A percentile compares a stretch with the other conserved stretches of the same genome.
Conservation (phyloP, 2,329 filamentous ascomycete species). For the Pochonia chlamydosporia region DNA sequence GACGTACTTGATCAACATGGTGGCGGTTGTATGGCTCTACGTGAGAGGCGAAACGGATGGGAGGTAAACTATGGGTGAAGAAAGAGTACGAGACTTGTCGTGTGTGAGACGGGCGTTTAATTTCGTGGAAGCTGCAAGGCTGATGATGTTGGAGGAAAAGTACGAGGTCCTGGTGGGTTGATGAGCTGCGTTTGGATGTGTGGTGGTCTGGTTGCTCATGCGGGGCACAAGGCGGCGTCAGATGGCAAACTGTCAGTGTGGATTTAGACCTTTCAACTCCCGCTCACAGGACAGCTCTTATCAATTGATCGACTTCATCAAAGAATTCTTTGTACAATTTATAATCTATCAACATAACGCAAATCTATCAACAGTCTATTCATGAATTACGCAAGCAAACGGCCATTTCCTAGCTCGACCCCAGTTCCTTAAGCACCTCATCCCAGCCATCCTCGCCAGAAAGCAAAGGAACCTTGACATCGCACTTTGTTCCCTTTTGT, state of each 20-base stretch:
- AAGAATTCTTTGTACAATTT: too few relatives aligned
- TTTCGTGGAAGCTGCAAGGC: background rate
- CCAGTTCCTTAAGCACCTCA: conserved; percentile 7
- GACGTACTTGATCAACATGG: conserved; percentile 47
- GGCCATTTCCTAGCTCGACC: background rate
- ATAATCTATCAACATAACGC: too few relatives aligned
- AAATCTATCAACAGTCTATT: too few relatives aligned
- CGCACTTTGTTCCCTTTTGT: conserved; percentile 10
- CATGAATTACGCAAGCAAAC: too few relatives aligned
- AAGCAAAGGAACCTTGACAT: conserved; percentile 9
- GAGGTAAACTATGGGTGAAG: background rate
- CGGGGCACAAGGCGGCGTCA: background rate
- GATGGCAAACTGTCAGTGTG: too few relatives aligned
- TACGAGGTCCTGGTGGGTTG: conserved; percentile 7
- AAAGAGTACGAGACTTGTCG: background rate
- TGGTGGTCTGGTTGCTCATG: background rate
- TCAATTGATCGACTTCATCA: too few relatives aligned
- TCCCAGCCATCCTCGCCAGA: conserved; percentile 12
- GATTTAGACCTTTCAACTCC: too few relatives aligned
- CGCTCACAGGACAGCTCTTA: too few relatives aligned
- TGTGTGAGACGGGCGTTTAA: background rate
- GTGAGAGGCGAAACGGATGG: background rate
- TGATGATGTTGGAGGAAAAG: conserved; percentile 8
- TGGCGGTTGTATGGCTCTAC: conserved; percentile 10
- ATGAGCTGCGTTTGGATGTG: background rate